These are phyloP conservation scores for Rhododendron vialii DNA, from an alignment of 148 eudicot species.

Conservation along the genomic window DNA sequence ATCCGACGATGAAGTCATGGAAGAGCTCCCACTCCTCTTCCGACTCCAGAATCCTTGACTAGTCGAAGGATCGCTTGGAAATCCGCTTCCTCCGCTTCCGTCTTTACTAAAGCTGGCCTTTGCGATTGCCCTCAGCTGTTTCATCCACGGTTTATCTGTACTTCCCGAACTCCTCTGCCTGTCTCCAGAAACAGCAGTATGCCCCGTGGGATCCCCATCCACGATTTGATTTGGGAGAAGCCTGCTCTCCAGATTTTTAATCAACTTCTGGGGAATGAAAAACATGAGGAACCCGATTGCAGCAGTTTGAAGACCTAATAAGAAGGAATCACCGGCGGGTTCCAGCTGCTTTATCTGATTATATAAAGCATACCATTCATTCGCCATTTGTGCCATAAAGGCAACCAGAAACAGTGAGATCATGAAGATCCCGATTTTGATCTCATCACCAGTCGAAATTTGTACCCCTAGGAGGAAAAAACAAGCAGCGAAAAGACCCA, in stretches of 20 bases:
- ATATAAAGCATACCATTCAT: slow-evolving; percentile 73
- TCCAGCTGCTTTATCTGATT: slow-evolving; percentile 61
- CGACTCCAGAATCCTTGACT: slow-evolving; percentile 62
- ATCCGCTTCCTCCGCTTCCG: slow-evolving; percentile 18
- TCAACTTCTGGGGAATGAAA: slow-evolving; percentile 41
- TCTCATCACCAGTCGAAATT: slow-evolving; percentile 32
- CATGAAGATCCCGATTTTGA: slow-evolving; percentile 51
- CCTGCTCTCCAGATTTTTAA: slow-evolving; percentile 32
- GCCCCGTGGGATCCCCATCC: slow-evolving; percentile 16
- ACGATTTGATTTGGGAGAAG: slow-evolving; percentile 20
- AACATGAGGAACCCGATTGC: slow-evolving; percentile 49
- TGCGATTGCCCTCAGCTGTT: slow-evolving; percentile 72
- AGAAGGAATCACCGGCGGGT: slow-evolving; percentile 39
- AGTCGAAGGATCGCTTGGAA: slow-evolving; percentile 50
- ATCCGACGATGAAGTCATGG: slow-evolving; percentile 47
- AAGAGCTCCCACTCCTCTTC: slow-evolving; percentile 70
- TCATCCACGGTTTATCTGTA: slow-evolving; percentile 69
- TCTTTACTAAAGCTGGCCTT: slow-evolving; percentile 66
- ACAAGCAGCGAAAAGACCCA: slow-evolving; percentile 54
- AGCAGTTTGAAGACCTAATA: slow-evolving; percentile 45
- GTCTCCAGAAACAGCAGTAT: slow-evolving; percentile 19
- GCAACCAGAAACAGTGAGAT: slow-evolving; percentile 47
- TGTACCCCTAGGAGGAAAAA: slow-evolving; percentile 36
- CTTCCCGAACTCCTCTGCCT: slow-evolving; percentile 36
- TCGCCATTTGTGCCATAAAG: slow-evolving; percentile 48